A percentile compares a stretch with the other conserved stretches of the same genome.
These are phyloP conservation scores for Ophiocordyceps camponoti-saundersi DNA, from an alignment of 2,329 filamentous ascomycete species.

Conservation along the genomic window DNA sequence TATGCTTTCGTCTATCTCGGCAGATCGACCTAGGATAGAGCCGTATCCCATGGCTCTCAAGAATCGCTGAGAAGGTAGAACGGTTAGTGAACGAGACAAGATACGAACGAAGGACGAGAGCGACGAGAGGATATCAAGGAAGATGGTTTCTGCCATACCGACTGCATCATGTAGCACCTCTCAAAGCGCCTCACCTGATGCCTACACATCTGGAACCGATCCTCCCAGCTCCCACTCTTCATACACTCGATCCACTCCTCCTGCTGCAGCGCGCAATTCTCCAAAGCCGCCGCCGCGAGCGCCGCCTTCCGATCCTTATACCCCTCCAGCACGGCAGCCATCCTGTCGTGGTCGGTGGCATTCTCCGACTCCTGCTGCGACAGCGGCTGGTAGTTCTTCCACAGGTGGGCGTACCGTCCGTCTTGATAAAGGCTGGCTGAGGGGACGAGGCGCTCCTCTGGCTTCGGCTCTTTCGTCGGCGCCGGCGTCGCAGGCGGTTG, in stretches of 20 bases:
- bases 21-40: slow-evolving; percentile 43
- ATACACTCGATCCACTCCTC: slow-evolving; percentile 72
- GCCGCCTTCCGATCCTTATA: slow-evolving; percentile 69
- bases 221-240: slow-evolving; percentile 47
- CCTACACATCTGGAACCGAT: slow-evolving; percentile 65
- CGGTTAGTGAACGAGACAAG: neutral
- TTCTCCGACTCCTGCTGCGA: slow-evolving; percentile 48
- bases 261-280: slow-evolving; percentile 87
- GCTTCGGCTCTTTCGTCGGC: slow-evolving; percentile 5
- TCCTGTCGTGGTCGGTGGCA: slow-evolving; percentile 63
- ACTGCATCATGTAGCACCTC: slow-evolving; percentile 78
- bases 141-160: slow-evolving; percentile 27
- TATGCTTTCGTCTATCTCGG: slow-evolving; percentile 65
- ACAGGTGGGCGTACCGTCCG: slow-evolving; percentile 64
- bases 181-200: slow-evolving; percentile 64
- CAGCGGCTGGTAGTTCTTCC: slow-evolving; percentile 77
- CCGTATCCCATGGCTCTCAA: slow-evolving; percentile 83
- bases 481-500: slow-evolving; percentile 2
- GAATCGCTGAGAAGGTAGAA: slow-evolving; percentile 46
- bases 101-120: neutral
- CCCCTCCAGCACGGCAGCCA: slow-evolving; percentile 62
- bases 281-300: slow-evolving; percentile 67
- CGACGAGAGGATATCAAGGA: neutral
- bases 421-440: slow-evolving; percentile 37
- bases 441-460: slow-evolving; percentile 20